Evolutionary conservation across 2,329 filamentous ascomycete genomes (phyloP), one percentile per base, ranked within the genome.

Genomic region (Helminthosporium solani): DNA sequence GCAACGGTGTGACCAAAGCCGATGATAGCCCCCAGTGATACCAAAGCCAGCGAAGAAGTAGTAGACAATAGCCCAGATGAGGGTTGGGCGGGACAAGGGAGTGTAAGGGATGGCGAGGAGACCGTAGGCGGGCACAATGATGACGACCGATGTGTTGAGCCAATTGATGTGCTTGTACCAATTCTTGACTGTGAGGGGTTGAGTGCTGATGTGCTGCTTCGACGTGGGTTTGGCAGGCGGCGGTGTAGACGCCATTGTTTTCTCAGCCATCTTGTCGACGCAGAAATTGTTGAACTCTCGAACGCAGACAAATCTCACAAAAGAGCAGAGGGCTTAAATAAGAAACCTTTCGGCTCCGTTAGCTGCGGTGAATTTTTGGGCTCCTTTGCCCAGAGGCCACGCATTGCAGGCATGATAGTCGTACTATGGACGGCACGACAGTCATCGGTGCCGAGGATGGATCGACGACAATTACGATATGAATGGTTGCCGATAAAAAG

Each of bases 111-210:
- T 78, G 44, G 84, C 80, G 58, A 91, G 73, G 64, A 88, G 80
- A 49, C 90, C 90, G 45, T 81, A 77, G 30, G 89, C 49, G 33
- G 90, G 90, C 31, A 95, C 78, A 47, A 86, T 75, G 56, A 95
- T 71, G 66, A 95, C 91, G 69, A 95, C 82, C 50, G 77, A 81
- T 46, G 87, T 84, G 72, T 94, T 95, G 56, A 95, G 79, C 90
- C 90, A 95, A 79, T 95, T 90, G 75, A 96, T 81, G 67, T 95
- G 90, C 73, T 90, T 85, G 74, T 90, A 83, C 88, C 88, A 92
- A 76, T 95, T 95, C 56, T 76, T 73, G 71, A 49, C 14, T 15
- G 47, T 49, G 20, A 94, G 85, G 51, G 86, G 85, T 54, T 81
- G 80, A 49, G 92, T 88, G 54, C 87, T 82, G 71, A 94, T 91